Evolutionary conservation across 495 filamentous ascomycete species (phyloP).

Genomic region (Usnea hakonensis): DNA sequence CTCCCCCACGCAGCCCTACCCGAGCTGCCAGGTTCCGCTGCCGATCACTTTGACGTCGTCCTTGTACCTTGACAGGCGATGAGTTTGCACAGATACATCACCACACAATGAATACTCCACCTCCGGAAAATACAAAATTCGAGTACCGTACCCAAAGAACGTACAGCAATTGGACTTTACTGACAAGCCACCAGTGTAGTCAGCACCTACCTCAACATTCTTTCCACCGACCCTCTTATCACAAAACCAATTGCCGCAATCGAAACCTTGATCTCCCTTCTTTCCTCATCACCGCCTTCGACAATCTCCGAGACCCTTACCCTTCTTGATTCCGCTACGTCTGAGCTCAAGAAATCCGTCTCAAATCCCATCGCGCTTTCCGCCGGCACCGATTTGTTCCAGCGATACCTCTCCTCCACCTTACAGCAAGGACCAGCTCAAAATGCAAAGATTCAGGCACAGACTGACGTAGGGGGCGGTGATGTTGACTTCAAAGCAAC

Average conservation of each 20-base stretch:
- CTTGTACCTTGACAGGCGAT: too few species aligned
- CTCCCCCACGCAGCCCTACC: too few species aligned
- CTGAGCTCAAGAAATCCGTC: slow-evolving; percentile 62
- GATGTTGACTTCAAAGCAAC: slow-evolving; percentile 72
- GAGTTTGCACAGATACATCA: too few species aligned
- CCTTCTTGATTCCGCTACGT: slow-evolving; percentile 65
- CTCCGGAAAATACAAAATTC: slow-evolving; percentile 25
- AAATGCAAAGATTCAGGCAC: slow-evolving; percentile 13
- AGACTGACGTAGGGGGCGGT: slow-evolving; percentile 29
- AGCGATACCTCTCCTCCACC: slow-evolving; percentile 76
- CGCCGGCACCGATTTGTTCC: slow-evolving; percentile 92
- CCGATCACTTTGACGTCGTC: too few species aligned
- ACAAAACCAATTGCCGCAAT: slow-evolving; percentile 96
- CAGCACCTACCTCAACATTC: slow-evolving; percentile 51
- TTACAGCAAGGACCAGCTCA: slow-evolving; percentile 42
- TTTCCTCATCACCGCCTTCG: slow-evolving; percentile 63
- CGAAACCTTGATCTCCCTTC: slow-evolving; percentile 78
- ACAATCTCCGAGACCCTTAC: slow-evolving; percentile 92
- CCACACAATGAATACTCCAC: slow-evolving; percentile 12
- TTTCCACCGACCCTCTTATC: slow-evolving; percentile 64
- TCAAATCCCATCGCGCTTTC: slow-evolving; percentile 82
- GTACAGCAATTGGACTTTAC: background rate
- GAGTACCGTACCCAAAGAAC: slow-evolving; percentile 32
- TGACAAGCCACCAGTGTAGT: slow-evolving; percentile 42
- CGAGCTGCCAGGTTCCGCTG: too few species aligned